Percentiles rank a stretch among this genome's conserved stretches.
phyloP scores from a whole-genome alignment of 768 basidiomycete genomes.

The Sarcomyxa edulis region DNA sequence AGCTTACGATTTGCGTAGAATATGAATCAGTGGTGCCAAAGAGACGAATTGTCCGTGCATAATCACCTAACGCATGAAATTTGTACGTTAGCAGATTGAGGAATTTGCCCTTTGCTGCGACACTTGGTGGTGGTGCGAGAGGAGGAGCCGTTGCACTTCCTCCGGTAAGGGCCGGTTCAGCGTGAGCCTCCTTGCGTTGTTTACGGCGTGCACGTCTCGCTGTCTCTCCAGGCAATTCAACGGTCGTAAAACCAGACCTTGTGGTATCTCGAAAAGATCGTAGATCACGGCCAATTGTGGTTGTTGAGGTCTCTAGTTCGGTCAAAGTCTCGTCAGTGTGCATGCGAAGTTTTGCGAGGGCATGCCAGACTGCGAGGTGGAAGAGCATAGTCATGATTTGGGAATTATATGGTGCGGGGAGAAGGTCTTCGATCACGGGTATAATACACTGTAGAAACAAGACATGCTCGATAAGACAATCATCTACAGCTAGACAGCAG shows the following conservation, averaged over 20 bases:
- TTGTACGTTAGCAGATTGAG: slow-evolving; percentile 22
- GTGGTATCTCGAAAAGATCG: slow-evolving; percentile 16
- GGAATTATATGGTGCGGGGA: slow-evolving; percentile 21
- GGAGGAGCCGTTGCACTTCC: slow-evolving; percentile 5
- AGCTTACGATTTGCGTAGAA: slow-evolving; percentile 23
- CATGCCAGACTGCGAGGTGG: slow-evolving; percentile 29
- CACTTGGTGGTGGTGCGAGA: slow-evolving; percentile 7
- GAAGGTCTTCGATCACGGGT: slow-evolving; percentile 30
- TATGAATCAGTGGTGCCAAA: slow-evolving; percentile 26
- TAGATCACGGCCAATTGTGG: slow-evolving; percentile 18
- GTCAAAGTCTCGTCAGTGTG: slow-evolving; percentile 28
- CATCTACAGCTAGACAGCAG: too few species aligned
- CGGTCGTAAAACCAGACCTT: slow-evolving; percentile 15
- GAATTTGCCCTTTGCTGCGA: slow-evolving; percentile 6
- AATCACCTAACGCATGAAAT: slow-evolving; percentile 23
- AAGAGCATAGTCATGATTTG: slow-evolving; percentile 23
- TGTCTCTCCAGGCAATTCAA: slow-evolving; percentile 19
- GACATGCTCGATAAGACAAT: not conserved
- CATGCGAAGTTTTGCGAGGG: slow-evolving; percentile 26
- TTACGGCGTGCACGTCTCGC: slow-evolving; percentile 14
- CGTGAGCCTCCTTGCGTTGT: slow-evolving; percentile 9
- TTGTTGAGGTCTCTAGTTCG: slow-evolving; percentile 19
- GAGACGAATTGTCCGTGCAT: slow-evolving; percentile 12
- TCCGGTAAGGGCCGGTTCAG: not conserved
- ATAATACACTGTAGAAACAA: slow-evolving; percentile 19